Evolutionary conservation across 441 rosid species (phyloP).

Genomic region (Sinapis alba): DNA sequence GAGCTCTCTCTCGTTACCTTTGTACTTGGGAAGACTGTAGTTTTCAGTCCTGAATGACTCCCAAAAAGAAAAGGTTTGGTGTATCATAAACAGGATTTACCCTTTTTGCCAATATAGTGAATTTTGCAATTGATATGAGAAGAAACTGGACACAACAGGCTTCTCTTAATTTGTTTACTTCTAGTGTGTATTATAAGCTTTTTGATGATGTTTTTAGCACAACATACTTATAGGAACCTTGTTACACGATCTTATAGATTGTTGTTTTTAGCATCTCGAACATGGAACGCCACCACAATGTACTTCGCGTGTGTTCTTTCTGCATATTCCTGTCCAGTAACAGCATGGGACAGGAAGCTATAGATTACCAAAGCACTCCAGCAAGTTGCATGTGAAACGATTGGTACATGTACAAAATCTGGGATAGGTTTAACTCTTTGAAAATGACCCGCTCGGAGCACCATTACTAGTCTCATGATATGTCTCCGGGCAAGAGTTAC

Average conservation of each 20-base stretch:
- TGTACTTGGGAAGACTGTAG: conserved; percentile 82
- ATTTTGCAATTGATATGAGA: conserved; percentile 3
- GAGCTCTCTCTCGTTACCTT: conserved; percentile 81
- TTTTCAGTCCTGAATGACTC: conserved; percentile 44
- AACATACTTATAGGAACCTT: background rate
- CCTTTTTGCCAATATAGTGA: conserved; percentile 4
- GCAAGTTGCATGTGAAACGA: background rate
- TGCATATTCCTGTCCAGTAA: background rate
- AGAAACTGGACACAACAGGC: background rate
- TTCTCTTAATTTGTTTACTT: conserved; percentile 11
- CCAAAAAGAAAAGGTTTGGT: background rate
- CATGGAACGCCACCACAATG: background rate
- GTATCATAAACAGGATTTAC: conserved; percentile 12
- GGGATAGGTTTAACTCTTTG: background rate
- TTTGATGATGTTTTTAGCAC: background rate
- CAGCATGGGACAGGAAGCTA: background rate
- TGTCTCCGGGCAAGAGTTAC: conserved; percentile 6
- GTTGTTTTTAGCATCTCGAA: background rate
- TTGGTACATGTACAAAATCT: background rate
- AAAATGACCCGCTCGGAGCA: conserved; percentile 3
- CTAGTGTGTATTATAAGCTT: conserved; percentile 3
- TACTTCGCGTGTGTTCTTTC: background rate
- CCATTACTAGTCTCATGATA: conserved; percentile 2
- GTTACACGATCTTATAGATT: background rate
- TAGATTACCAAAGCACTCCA: conserved; percentile 2